These are phyloP conservation scores for Aphanocladium album DNA, from an alignment of 2,329 filamentous ascomycete species.

Conservation along the genomic window DNA sequence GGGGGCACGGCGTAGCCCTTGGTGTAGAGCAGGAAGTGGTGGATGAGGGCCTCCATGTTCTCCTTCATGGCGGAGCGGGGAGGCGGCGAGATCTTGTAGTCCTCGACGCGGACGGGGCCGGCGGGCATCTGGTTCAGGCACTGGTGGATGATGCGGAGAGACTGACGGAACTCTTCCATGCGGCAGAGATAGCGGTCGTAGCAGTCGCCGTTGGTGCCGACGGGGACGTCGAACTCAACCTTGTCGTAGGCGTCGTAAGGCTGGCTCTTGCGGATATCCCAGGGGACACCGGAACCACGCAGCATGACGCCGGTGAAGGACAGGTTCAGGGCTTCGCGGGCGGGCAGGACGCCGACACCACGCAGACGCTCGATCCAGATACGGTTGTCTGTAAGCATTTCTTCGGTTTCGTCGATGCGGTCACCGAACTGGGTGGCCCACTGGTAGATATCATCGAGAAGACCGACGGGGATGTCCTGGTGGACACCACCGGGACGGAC, in stretches of 20 bases:
- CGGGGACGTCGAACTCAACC: conserved; percentile 96
- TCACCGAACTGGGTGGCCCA: conserved; percentile 99
- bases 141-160: conserved; percentile 95
- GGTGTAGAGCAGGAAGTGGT: conserved; percentile 98
- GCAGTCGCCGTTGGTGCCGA: conserved; percentile 95
- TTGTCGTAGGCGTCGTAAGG: conserved; percentile 97
- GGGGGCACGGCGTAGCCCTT: conserved; percentile 97
- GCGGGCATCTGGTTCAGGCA: conserved; percentile 98
- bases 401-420: conserved; percentile 97
- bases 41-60: conserved; percentile 99
- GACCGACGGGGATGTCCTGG: conserved; percentile 87
- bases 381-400: conserved; percentile 97
- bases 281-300: conserved; percentile 90
- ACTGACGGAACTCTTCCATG: conserved; percentile 99
- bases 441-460: conserved; percentile 98
- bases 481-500: conserved; percentile 94
- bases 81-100: conserved; percentile 96
- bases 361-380: conserved; percentile 96
- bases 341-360: conserved; percentile 85
- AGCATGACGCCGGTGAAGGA: conserved; percentile 98
- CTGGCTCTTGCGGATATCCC: conserved; percentile 93
- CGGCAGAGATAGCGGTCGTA: conserved; percentile 98
- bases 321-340: conserved; percentile 92
- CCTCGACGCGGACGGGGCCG: conserved; percentile 90
- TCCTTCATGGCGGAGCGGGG: conserved; percentile 99